These are phyloP conservation scores for Esteya vermicola DNA, from an alignment of 2,329 filamentous ascomycete genomes.

Conservation along the genomic window DNA sequence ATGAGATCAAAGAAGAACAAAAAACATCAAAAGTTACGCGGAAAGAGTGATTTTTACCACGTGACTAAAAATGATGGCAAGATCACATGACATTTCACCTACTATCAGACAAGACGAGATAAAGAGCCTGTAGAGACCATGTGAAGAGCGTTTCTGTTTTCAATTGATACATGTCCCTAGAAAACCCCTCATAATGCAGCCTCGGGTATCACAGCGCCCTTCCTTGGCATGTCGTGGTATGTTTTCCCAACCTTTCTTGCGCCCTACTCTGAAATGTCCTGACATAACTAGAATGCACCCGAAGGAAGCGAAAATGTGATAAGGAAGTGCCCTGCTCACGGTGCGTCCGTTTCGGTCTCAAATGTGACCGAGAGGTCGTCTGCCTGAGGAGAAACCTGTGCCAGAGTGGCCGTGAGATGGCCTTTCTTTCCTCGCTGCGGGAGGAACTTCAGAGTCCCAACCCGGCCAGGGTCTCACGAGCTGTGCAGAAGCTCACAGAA, in stretches of 20 bases:
- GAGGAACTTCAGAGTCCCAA: slow-evolving; percentile 6
- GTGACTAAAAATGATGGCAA: too few relatives aligned
- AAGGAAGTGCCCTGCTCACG: slow-evolving; percentile 12
- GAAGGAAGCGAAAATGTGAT: slow-evolving; percentile 11
- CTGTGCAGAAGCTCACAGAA: slow-evolving; percentile 5
- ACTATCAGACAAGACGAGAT: too few relatives aligned
- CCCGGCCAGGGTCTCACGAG: slow-evolving; percentile 1
- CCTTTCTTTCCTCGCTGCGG: slow-evolving; percentile 8
- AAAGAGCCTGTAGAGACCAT: too few relatives aligned
- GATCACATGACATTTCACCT: too few relatives aligned
- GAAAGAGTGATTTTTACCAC: too few relatives aligned
- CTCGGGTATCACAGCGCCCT: slow-evolving; percentile 8
- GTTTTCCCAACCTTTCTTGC: neutral
- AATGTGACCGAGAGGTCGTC: slow-evolving; percentile 11
- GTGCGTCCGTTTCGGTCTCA: slow-evolving; percentile 8
- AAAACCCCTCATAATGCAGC: too few relatives aligned
- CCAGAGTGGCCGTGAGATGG: slow-evolving; percentile 11
- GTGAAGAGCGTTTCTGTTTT: too few relatives aligned
- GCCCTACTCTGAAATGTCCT: neutral
- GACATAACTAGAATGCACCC: slow-evolving; percentile 9
- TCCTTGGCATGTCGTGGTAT: slow-evolving; percentile 7
- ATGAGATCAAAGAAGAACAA: too few relatives aligned
- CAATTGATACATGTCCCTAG: too few relatives aligned
- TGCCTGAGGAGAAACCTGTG: slow-evolving; percentile 8
- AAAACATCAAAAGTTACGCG: too few relatives aligned